Conservation (phyloP, 2,329 filamentous ascomycete species). For the Gnomoniopsis smithogilvyi region DNA sequence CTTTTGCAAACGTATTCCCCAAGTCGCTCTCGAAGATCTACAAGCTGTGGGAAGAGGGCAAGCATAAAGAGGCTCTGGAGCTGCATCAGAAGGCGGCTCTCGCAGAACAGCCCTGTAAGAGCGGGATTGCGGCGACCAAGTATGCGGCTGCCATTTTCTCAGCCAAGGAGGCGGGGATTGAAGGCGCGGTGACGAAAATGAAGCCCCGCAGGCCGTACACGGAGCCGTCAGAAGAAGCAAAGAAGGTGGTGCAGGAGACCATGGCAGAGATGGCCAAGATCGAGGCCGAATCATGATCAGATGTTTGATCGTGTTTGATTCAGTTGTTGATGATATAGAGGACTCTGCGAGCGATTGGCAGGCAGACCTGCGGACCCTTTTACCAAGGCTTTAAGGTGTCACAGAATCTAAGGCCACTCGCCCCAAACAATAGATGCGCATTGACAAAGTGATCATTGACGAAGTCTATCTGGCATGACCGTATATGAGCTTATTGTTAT, state of each 20-base stretch:
- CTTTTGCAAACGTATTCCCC: constrained; percentile 61
- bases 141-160: constrained; percentile 62
- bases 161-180: constrained; percentile 56
- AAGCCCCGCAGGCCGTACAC: constrained; percentile 61
- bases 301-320: background rate
- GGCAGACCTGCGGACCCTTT: too few relatives aligned
- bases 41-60: constrained; percentile 56
- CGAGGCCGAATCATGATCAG: constrained; percentile 37
- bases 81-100: constrained; percentile 61
- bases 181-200: constrained; percentile 55
- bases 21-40: constrained; percentile 57
- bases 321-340: background rate
- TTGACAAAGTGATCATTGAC: too few relatives aligned
- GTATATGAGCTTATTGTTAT: too few relatives aligned
- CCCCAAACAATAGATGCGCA: too few relatives aligned
- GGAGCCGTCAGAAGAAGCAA: constrained; percentile 39
- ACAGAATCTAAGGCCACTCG: too few relatives aligned
- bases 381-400: too few relatives aligned
- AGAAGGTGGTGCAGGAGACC: constrained; percentile 36
- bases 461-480: too few relatives aligned
- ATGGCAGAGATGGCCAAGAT: constrained; percentile 43
- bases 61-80: constrained; percentile 53
- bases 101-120: constrained; percentile 64
- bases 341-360: background rate
- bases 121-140: constrained; percentile 65